Percentiles rank a stretch among this genome's conserved stretches.
Evolutionary conservation across 2,329 filamentous ascomycete genomes (phyloP).

Genomic region (Aspergillus fumigatus): DNA sequence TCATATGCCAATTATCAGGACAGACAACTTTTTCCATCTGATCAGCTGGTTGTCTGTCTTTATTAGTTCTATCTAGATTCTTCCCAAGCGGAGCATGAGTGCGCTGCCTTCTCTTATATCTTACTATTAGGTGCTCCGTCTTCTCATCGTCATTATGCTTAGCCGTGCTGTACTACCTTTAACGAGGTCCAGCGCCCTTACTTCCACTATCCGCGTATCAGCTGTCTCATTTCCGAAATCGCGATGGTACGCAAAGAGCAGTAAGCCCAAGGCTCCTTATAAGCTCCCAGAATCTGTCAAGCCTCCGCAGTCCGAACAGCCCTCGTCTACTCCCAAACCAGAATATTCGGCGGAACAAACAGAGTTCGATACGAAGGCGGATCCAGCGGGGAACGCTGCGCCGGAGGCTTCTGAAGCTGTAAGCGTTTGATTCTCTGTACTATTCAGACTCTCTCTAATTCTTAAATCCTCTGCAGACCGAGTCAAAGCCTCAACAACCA

Average conservation of each 20-base stretch:
- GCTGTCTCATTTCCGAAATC: constrained; percentile 28
- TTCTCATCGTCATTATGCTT: constrained; percentile 34
- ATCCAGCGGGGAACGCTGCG: constrained; percentile 28
- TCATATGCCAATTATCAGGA: constrained; percentile 4
- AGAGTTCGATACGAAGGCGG: constrained; percentile 34
- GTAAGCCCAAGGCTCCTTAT: constrained; percentile 31
- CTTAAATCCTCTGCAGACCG: constrained; percentile 24
- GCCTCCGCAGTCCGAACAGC: constrained; percentile 22
- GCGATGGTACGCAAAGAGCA: constrained; percentile 38
- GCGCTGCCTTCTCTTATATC: constrained; percentile 7
- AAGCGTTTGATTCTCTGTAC: constrained; percentile 13
- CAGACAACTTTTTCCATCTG: not conserved
- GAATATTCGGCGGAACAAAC: constrained; percentile 34
- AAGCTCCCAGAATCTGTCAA: constrained; percentile 31
- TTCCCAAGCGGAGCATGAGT: constrained; percentile 17
- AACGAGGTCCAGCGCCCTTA: constrained; percentile 38
- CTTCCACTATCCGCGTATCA: constrained; percentile 32
- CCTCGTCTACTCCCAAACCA: constrained; percentile 20
- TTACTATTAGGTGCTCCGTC: constrained; percentile 11
- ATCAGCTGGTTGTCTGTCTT: not conserved
- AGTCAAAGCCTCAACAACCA: constrained; percentile 53
- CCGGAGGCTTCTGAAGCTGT: constrained; percentile 25
- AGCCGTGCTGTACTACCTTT: constrained; percentile 43
- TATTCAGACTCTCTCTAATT: constrained; percentile 7
- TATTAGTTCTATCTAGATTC: not conserved